Evolutionary conservation across 2,329 filamentous ascomycete genomes (phyloP), one percentile per base, ranked within the genome.

Genomic region (Xylariales sp.): DNA sequence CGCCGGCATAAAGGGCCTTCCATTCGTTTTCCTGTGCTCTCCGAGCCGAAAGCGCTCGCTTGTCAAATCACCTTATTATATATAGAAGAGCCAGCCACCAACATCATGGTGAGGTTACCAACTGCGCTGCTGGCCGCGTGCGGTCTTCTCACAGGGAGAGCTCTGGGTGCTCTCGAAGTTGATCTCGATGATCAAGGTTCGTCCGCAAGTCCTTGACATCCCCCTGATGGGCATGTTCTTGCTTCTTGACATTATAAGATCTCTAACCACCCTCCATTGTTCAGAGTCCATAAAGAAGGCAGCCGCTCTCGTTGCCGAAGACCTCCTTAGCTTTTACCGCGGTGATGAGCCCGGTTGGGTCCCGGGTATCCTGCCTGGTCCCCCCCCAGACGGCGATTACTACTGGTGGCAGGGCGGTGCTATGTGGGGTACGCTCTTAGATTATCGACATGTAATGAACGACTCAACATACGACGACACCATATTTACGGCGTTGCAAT

Each of bases 341-440:
- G 85, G 85, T 65, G 85, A 87, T 71, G 73, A 81, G 65, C 79
- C 83, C 0, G 86, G 86, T 62, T 79, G 82, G 74, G 85, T 83
- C 16, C 86, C 86, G 7, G 87, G 87, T 41, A 88, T 87, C 72
- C 77, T 89, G 10, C 86, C 86, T 0, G 86, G 86, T 0, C 87
- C 87, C 62, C 86, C 86, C 10, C 71, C 81, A 45, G 78, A 79
- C 71, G 86, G 86, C 70, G 83, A 86, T 69, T 91, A 90, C 77
- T 92, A 92, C 82, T 93, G 90, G 90, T 93, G 90, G 90, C 88
- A 93, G 76, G 88, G 88, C 5, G 87, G 89, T 60, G 87, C 89
- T 14, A 83, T 93, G 80, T 91, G 91, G 84, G 88, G 89, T 69
- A 86, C 89, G 0, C 81, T 91, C 72, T 83, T 93, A 50, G 89